These are phyloP conservation scores for Microbotryum scabiosae DNA, from an alignment of 1,284 basidiomycete genomes.

Conservation along the genomic window DNA sequence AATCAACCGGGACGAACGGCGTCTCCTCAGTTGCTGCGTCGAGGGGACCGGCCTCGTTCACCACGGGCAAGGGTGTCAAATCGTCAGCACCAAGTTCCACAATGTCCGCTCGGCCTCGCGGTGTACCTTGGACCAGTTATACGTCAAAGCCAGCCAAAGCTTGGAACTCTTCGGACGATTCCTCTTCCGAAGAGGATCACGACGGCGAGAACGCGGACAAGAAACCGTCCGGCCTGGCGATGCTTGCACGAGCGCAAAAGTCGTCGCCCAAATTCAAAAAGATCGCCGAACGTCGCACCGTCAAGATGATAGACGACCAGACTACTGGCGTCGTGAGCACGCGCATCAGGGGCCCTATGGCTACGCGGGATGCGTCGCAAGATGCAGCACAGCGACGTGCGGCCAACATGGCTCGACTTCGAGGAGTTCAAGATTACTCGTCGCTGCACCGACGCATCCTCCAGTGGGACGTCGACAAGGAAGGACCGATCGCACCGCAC, in stretches of 20 bases:
- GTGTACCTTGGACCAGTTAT: constrained; percentile 31
- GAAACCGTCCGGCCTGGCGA: constrained; percentile 47
- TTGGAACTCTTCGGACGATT: constrained; percentile 42
- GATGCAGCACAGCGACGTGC: constrained; percentile 48
- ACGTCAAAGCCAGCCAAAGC: constrained; percentile 15
- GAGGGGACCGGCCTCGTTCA: neutral
- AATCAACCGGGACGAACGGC: too few species aligned
- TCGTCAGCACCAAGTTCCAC: neutral
- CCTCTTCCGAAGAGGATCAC: constrained; percentile 53
- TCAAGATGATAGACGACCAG: constrained; percentile 28
- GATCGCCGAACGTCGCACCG: constrained; percentile 44
- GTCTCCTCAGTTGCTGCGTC: too few species aligned
- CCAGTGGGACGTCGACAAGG: constrained; percentile 74
- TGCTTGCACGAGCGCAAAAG: constrained; percentile 57
- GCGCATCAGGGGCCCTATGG: constrained; percentile 17
- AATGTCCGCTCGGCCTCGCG: constrained; percentile 13
- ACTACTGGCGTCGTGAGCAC: constrained; percentile 34
- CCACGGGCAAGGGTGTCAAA: neutral
- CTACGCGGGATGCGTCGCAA: constrained; percentile 38
- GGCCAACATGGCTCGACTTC: constrained; percentile 47
- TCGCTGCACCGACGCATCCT: constrained; percentile 71
- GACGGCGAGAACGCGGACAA: constrained; percentile 38
- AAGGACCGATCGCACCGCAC: constrained; percentile 47
- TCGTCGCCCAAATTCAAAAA: constrained; percentile 51
- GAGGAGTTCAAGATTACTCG: constrained; percentile 74